Conservation (phyloP, 2,329 filamentous ascomycete species). For the Epicoccum sorghinum region DNA sequence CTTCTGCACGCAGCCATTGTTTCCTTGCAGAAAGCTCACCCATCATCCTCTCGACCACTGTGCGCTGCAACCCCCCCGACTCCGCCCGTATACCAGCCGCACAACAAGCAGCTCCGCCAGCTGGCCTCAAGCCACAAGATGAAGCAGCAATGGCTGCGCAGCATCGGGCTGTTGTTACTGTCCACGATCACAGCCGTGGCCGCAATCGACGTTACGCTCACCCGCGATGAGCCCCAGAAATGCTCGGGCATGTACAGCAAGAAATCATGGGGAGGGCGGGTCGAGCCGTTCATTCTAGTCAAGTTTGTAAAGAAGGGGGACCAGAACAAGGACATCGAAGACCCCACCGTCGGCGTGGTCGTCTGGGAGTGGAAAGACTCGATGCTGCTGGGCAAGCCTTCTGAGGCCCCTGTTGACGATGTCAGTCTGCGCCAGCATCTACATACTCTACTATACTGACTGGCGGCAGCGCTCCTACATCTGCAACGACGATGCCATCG, state of each 20-base stretch:
- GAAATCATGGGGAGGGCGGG: slow-evolving; percentile 82
- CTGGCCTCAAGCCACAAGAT: slow-evolving; percentile 37
- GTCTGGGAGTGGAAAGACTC: slow-evolving; percentile 96
- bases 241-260: slow-evolving; percentile 95
- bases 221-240: slow-evolving; percentile 73
- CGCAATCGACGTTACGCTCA: slow-evolving; percentile 47
- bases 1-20: slow-evolving; percentile 11
- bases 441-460: slow-evolving; percentile 25
- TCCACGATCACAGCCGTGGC: slow-evolving; percentile 40
- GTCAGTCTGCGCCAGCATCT: slow-evolving; percentile 21
- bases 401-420: slow-evolving; percentile 36
- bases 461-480: slow-evolving; percentile 66
- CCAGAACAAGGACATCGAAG: slow-evolving; percentile 62
- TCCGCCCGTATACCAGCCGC: not conserved
- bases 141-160: slow-evolving; percentile 36
- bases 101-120: slow-evolving; percentile 30
- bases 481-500: slow-evolving; percentile 75
- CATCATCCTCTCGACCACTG: not conserved
- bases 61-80: not conserved
- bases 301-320: slow-evolving; percentile 69
- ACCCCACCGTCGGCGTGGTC: slow-evolving; percentile 81
- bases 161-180: slow-evolving; percentile 41
- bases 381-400: slow-evolving; percentile 72
- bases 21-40: not conserved
- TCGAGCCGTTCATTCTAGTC: slow-evolving; percentile 87